Evolutionary conservation across 306 rosid species (phyloP).

Genomic region (Cicer bijugum): DNA sequence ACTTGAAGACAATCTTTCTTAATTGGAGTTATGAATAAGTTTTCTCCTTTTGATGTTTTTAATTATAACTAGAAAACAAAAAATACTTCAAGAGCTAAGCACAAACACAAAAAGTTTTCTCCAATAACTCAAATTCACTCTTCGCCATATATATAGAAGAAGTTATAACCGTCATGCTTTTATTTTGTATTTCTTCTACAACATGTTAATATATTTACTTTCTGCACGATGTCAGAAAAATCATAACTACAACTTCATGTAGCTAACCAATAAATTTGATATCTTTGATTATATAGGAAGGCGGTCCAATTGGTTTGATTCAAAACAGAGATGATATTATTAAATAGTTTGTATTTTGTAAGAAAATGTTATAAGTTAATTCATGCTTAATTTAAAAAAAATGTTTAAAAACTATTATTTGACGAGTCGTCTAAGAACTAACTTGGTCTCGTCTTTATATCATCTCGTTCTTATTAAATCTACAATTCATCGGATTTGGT

Average conservation of each 20-base stretch:
- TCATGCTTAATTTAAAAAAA: too few species aligned
- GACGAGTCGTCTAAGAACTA: too few species aligned
- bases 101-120: not conserved
- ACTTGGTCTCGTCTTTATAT: too few species aligned
- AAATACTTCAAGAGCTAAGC: not conserved
- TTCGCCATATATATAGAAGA: not conserved
- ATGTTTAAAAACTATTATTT: too few species aligned
- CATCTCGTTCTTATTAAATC: too few species aligned
- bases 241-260: conserved; percentile 2
- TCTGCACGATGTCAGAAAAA: not conserved
- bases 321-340: conserved; percentile 53
- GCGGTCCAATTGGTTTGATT: conserved; percentile 84
- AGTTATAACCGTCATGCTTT: not conserved
- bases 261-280: not conserved
- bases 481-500: too few species aligned
- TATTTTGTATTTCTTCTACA: conserved; percentile 8
- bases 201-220: not conserved
- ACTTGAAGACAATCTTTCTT: conserved; percentile 16
- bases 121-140: not conserved
- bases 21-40: conserved; percentile 7
- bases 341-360: too few species aligned
- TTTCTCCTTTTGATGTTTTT: conserved; percentile 6
- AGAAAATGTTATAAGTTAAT: too few species aligned
- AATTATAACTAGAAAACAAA: not conserved
- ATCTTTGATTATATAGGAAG: conserved; percentile 65